phyloP scores from a whole-genome alignment of 345 rosid species.

The Excoecaria cochinchinensis region DNA sequence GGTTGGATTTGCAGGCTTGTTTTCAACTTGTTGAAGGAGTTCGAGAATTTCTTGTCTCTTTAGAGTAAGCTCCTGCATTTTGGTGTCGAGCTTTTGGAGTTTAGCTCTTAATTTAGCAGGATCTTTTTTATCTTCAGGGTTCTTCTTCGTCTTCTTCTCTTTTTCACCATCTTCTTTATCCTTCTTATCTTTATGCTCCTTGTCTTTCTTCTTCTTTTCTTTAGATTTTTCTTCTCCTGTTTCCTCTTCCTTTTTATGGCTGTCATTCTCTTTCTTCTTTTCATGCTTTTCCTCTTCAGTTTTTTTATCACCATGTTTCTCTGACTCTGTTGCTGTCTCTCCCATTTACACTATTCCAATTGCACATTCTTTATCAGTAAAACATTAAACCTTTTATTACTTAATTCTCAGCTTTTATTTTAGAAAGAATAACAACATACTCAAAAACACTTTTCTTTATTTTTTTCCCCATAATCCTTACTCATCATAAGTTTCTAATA shows the following conservation, averaged over 20 bases:
- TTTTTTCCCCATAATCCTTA: background rate
- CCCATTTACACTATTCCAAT: constrained; percentile 25
- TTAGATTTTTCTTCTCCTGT: constrained; percentile 22
- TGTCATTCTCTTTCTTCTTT: constrained; percentile 20
- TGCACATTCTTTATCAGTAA: too few species aligned
- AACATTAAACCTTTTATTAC: too few species aligned
- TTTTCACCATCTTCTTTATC: constrained; percentile 42
- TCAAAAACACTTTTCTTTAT: too few species aligned
- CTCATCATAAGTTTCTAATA: too few species aligned
- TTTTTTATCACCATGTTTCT: constrained; percentile 13
- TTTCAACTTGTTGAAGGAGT: constrained; percentile 44
- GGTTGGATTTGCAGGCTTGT: constrained; percentile 13
- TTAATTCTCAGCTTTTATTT: too few species aligned
- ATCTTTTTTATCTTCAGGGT: constrained; percentile 70
- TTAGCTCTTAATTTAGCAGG: constrained; percentile 60
- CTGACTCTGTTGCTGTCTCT: constrained; percentile 25
- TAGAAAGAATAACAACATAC: too few species aligned
- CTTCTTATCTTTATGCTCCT: constrained; percentile 36
- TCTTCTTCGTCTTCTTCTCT: constrained; percentile 52
- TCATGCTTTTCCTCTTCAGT: constrained; percentile 33
- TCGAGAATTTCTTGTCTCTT: constrained; percentile 61
- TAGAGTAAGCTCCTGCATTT: constrained; percentile 49
- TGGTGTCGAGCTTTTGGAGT: constrained; percentile 59
- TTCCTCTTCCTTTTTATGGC: constrained; percentile 13
- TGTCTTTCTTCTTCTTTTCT: constrained; percentile 37